Conservation (phyloP, 352 stramenopile species). For the Phytophthora nicotianae region DNA sequence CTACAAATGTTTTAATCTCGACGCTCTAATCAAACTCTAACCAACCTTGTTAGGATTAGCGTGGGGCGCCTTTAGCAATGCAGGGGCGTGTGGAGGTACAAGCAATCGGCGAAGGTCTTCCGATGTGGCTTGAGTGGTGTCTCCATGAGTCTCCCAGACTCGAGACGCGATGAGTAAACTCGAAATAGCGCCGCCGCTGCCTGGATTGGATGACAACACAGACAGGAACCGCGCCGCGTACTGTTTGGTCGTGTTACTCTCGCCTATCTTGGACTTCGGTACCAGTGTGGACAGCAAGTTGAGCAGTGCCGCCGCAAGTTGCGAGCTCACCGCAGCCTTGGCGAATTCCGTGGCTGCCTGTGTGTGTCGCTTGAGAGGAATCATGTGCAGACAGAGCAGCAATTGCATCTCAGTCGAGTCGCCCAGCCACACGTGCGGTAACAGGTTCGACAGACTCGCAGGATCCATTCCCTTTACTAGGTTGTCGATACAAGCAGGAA, state of each 20-base stretch:
- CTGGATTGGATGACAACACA: slow-evolving; percentile 83
- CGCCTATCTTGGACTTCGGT: slow-evolving; percentile 79
- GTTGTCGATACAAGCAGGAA: slow-evolving; percentile 87
- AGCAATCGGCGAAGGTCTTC: slow-evolving; percentile 83
- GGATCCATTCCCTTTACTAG: slow-evolving; percentile 89
- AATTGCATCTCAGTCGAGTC: slow-evolving; percentile 86
- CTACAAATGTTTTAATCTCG: slow-evolving; percentile 22
- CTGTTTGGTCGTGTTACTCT: slow-evolving; percentile 83
- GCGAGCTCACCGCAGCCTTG: slow-evolving; percentile 77
- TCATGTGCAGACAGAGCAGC: slow-evolving; percentile 88
- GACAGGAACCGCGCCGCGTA: slow-evolving; percentile 85
- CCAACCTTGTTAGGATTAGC: slow-evolving; percentile 89
- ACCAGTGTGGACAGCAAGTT: slow-evolving; percentile 83
- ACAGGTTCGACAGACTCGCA: slow-evolving; percentile 63
- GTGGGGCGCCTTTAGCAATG: slow-evolving; percentile 79
- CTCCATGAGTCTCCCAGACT: slow-evolving; percentile 84
- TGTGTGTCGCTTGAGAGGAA: slow-evolving; percentile 86
- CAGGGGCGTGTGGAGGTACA: slow-evolving; percentile 69
- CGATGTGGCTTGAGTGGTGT: slow-evolving; percentile 79
- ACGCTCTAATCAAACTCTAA: slow-evolving; percentile 32
- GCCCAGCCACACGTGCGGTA: slow-evolving; percentile 79
- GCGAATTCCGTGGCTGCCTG: slow-evolving; percentile 86
- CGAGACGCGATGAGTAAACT: slow-evolving; percentile 79
- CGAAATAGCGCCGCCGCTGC: slow-evolving; percentile 81
- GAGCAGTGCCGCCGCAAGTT: slow-evolving; percentile 79